Evolutionary conservation across 202 grass and related monocot genomes (phyloP).

Genomic region (Zizania palustris): DNA sequence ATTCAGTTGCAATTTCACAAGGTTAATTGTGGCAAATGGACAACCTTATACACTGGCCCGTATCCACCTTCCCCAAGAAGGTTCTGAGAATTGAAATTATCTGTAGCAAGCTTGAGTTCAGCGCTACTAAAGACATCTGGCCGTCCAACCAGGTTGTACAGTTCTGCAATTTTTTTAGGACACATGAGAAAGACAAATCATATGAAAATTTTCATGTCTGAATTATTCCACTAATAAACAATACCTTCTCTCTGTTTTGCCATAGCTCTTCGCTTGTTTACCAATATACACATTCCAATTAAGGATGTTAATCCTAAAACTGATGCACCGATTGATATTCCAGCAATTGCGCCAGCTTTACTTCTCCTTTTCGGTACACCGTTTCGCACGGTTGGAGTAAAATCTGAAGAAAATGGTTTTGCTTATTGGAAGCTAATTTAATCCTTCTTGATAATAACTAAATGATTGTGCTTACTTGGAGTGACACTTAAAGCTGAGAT

Average conservation of each 20-base stretch:
- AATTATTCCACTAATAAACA: neutral
- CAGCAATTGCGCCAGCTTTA: constrained; percentile 39
- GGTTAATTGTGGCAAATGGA: neutral
- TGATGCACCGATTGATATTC: constrained; percentile 24
- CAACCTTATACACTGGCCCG: constrained; percentile 43
- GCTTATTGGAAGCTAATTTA: neutral
- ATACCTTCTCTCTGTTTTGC: constrained; percentile 40
- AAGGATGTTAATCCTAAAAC: constrained; percentile 39
- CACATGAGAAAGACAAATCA: neutral
- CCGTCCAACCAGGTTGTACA: constrained; percentile 28
- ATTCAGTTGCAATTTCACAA: neutral
- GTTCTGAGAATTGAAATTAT: constrained; percentile 46
- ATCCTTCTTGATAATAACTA: neutral
- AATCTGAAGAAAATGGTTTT: constrained; percentile 39
- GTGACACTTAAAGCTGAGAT: constrained; percentile 52
- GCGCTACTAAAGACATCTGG: constrained; percentile 40
- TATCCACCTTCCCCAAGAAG: constrained; percentile 58
- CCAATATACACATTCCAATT: constrained; percentile 32
- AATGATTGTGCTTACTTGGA: constrained; percentile 42
- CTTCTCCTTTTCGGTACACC: constrained; percentile 1
- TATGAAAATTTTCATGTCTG: neutral
- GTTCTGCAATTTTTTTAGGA: constrained; percentile 30
- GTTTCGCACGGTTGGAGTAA: constrained; percentile 50
- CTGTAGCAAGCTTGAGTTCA: constrained; percentile 52
- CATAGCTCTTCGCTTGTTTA: constrained; percentile 26